Percentiles rank a stretch among this genome's conserved stretches.
Evolutionary conservation across 1,284 basidiomycete species (phyloP).

Genomic region (Ganoderma boninense): DNA sequence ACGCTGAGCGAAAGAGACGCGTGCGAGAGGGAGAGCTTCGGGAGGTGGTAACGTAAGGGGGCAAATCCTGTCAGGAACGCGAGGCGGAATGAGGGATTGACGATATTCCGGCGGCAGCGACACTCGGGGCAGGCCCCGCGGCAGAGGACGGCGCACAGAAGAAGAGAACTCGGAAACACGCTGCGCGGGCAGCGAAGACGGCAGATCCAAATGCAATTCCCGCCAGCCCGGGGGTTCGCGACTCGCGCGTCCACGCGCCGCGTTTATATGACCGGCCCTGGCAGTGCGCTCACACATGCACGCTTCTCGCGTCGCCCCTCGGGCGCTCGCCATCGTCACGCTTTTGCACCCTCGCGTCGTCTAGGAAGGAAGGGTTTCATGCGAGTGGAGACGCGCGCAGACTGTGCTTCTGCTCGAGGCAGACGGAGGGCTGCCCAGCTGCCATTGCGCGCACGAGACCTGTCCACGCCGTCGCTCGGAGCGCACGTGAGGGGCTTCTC

Average conservation of each 20-base stretch:
- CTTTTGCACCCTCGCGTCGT: not conserved
- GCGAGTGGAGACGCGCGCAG: not conserved
- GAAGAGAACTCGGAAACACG: not conserved
- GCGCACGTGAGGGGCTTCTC: slow-evolving; percentile 25
- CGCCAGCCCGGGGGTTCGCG: not conserved
- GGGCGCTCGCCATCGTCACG: slow-evolving; percentile 1
- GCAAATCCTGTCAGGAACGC: slow-evolving; percentile 28
- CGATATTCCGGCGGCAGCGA: slow-evolving; percentile 15
- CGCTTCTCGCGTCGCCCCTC: slow-evolving; percentile 1
- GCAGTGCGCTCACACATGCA: not conserved
- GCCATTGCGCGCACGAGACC: slow-evolving; percentile 6
- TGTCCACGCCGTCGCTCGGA: slow-evolving; percentile 9
- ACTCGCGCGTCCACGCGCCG: not conserved
- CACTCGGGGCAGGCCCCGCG: not conserved
- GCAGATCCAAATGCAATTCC: not conserved
- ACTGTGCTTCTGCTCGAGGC: not conserved
- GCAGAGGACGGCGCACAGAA: not conserved
- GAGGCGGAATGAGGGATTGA: slow-evolving; percentile 9
- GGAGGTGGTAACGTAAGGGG: slow-evolving; percentile 22
- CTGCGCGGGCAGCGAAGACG: not conserved
- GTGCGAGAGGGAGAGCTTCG: not conserved
- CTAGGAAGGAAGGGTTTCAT: not conserved
- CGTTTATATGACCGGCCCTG: not conserved
- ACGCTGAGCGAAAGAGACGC: not conserved
- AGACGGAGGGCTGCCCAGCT: slow-evolving; percentile 8